phyloP scores from a whole-genome alignment of 1,284 basidiomycete genomes.

The Cutaneotrichosporon cutaneum region DNA sequence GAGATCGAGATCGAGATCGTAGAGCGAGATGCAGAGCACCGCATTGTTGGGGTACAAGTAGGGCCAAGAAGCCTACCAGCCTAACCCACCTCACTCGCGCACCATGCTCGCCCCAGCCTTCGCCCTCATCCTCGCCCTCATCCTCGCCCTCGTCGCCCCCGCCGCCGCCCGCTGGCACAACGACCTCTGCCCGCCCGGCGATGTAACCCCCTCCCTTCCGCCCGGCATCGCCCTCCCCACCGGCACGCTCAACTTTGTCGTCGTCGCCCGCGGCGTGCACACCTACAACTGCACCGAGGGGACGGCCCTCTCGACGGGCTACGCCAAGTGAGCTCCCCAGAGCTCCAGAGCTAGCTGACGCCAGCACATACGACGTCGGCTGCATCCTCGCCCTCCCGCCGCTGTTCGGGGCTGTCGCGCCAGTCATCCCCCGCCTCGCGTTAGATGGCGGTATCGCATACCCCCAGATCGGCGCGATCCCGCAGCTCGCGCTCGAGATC shows the following conservation, averaged over 20 bases:
- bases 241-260: background rate
- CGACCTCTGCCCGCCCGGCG: background rate
- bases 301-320: too few relatives aligned
- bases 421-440: background rate
- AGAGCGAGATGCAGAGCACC: too few relatives aligned
- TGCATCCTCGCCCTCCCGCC: background rate
- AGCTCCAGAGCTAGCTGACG: too few relatives aligned
- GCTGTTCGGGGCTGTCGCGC: background rate
- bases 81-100: background rate
- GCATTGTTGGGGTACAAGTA: too few relatives aligned
- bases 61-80: background rate
- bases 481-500: background rate
- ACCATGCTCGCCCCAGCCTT: too few relatives aligned
- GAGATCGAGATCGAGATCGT: too few relatives aligned
- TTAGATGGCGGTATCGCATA: background rate
- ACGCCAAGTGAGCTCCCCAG: too few relatives aligned
- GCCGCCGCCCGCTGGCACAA: background rate
- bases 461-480: background rate
- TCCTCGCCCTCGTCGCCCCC: background rate
- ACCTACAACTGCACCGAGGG: background rate
- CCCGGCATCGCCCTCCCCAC: background rate
- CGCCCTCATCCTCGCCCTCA: background rate
- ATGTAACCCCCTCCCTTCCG: background rate
- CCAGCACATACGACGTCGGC: background rate
- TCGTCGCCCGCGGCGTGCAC: background rate